phyloP scores from a whole-genome alignment of 2,329 filamentous ascomycete genomes.

The Aspergillus jensenii region DNA sequence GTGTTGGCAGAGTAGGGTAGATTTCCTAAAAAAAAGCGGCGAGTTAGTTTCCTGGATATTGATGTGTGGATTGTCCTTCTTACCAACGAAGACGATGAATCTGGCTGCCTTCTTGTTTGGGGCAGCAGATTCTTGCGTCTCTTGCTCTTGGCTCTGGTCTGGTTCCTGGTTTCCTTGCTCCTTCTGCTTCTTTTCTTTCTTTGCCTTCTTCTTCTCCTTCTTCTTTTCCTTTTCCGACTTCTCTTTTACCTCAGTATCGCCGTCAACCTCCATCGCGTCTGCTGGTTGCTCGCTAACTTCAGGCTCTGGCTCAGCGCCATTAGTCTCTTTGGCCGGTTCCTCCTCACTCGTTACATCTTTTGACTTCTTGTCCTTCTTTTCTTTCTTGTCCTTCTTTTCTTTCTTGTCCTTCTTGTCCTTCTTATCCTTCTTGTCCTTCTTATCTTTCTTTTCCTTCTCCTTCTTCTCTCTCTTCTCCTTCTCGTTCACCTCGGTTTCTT shows the following conservation, averaged over 20 bases:
- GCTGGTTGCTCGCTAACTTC: constrained; percentile 1
- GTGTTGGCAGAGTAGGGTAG: constrained; percentile 80
- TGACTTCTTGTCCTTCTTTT: constrained; percentile 30
- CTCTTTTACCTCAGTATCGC: constrained; percentile 2
- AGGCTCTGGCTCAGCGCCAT: constrained; percentile 3
- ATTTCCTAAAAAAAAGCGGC: constrained; percentile 61
- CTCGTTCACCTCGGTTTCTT: constrained; percentile 28
- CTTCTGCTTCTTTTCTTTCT: constrained; percentile 23
- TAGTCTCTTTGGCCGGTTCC: constrained; percentile 22
- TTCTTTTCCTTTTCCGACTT: constrained; percentile 15
- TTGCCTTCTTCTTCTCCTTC: constrained; percentile 18
- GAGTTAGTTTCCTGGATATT: background rate
- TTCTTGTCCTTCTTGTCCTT: constrained; percentile 31
- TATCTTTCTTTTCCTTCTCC: constrained; percentile 29
- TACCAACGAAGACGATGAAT: constrained; percentile 78
- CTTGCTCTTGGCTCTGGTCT: constrained; percentile 3
- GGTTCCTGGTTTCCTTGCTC: constrained; percentile 27
- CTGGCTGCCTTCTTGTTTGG: constrained; percentile 48
- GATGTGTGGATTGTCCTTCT: constrained; percentile 16
- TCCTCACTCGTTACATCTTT: constrained; percentile 26
- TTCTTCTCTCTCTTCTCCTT: constrained; percentile 20
- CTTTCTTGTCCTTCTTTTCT: constrained; percentile 18
- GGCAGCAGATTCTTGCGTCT: constrained; percentile 16
- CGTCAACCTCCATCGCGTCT: constrained; percentile 6
- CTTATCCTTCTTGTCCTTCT: constrained; percentile 21